These are phyloP conservation scores for Arthrobotrys musiformis DNA, from an alignment of 2,329 filamentous ascomycete species.

Conservation along the genomic window DNA sequence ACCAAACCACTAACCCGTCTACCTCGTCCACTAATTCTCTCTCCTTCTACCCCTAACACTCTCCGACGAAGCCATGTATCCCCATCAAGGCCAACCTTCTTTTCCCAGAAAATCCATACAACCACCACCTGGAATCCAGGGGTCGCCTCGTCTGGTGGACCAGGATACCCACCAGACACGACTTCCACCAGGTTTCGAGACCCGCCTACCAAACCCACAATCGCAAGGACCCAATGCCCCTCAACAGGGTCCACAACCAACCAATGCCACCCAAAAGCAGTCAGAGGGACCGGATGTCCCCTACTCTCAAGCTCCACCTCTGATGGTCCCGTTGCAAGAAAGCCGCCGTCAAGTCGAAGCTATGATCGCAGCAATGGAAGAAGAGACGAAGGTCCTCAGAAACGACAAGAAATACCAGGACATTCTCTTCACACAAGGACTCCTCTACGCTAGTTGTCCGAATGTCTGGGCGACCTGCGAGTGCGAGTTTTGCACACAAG, in stretches of 20 bases:
- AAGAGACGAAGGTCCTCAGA: neutral
- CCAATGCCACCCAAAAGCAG: neutral
- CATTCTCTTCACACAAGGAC: conserved; percentile 5
- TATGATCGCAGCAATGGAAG: neutral
- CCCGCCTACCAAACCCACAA: neutral
- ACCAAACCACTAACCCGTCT: too few species aligned
- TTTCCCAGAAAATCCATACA: too few species aligned
- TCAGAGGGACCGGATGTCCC: neutral
- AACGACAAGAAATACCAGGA: neutral
- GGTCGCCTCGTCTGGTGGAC: too few species aligned
- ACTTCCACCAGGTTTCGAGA: neutral
- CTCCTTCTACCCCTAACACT: too few species aligned
- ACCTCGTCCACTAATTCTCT: too few species aligned
- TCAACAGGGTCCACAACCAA: neutral
- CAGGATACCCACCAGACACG: too few species aligned
- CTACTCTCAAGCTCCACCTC: neutral
- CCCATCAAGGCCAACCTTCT: too few species aligned
- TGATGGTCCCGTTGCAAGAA: neutral
- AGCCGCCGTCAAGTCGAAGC: neutral
- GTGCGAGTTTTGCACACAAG: conserved; percentile 23
- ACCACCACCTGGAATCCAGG: too few species aligned
- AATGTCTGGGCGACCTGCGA: conserved; percentile 10
- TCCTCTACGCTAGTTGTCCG: conserved; percentile 4
- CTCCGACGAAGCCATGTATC: too few species aligned
- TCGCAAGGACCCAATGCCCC: neutral